phyloP scores from a whole-genome alignment of 2,329 filamentous ascomycete species.

The Botrytis galanthina region DNA sequence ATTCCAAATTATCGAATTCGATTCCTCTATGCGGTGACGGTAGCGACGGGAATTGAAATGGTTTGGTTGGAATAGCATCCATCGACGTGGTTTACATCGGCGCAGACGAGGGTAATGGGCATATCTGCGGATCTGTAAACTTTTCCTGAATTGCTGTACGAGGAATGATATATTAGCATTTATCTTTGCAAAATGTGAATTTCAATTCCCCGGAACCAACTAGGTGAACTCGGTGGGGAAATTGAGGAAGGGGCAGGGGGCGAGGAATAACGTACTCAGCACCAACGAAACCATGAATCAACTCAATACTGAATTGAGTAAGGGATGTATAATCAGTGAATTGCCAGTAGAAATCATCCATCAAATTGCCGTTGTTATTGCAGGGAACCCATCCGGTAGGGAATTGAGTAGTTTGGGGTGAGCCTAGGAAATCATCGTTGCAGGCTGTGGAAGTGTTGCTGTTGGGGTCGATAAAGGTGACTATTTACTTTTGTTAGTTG shows the following conservation, averaged over 20 bases:
- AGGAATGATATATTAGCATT: neutral
- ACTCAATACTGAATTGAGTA: constrained; percentile 26
- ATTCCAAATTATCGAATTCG: neutral
- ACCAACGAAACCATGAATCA: constrained; percentile 32
- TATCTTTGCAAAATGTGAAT: neutral
- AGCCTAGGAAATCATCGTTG: constrained; percentile 27
- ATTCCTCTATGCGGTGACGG: neutral
- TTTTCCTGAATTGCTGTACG: neutral
- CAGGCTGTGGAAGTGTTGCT: constrained; percentile 35
- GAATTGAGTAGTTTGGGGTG: constrained; percentile 21
- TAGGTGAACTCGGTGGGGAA: neutral
- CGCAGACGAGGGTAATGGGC: constrained; percentile 5
- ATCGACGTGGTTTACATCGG: constrained; percentile 19
- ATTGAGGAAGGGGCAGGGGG: neutral
- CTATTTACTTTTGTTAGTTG: constrained; percentile 20
- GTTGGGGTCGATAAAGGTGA: constrained; percentile 35
- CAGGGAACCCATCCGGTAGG: constrained; percentile 26
- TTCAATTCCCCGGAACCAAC: neutral
- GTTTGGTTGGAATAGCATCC: constrained; percentile 19
- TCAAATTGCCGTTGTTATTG: constrained; percentile 18
- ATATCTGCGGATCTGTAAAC: constrained; percentile 6
- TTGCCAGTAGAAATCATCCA: constrained; percentile 29
- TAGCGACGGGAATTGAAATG: neutral
- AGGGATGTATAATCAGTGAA: constrained; percentile 26
- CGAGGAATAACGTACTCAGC: constrained; percentile 24